A percentile compares a stretch with the other conserved stretches of the same genome.
Evolutionary conservation across 2,329 filamentous ascomycete species (phyloP).

Genomic region (Tolypocladium nubicola): DNA sequence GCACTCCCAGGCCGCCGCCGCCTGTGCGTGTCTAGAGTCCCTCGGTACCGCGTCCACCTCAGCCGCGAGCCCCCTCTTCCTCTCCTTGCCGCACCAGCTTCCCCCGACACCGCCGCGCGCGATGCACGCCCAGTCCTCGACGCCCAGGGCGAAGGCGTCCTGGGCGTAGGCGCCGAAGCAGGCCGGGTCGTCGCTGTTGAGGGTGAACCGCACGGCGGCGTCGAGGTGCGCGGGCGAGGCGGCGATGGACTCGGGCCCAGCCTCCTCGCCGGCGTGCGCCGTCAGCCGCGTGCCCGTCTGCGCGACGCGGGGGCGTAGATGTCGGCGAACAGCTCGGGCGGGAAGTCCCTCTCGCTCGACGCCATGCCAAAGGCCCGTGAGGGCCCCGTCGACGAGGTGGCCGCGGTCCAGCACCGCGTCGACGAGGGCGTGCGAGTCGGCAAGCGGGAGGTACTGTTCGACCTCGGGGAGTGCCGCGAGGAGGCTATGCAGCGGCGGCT

Average conservation of each 20-base stretch:
- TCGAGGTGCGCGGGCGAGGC: constrained; percentile 53
- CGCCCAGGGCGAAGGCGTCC: constrained; percentile 41
- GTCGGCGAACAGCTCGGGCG: constrained; percentile 49
- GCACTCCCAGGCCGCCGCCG: neutral
- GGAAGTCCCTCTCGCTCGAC: constrained; percentile 48
- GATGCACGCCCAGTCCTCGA: constrained; percentile 58
- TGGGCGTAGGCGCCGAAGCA: no score
- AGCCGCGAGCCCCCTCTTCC: constrained; percentile 33
- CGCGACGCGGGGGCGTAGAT: constrained; percentile 38
- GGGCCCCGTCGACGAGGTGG: constrained; percentile 31
- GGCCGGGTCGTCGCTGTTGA: no score
- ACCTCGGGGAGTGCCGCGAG: constrained; percentile 62
- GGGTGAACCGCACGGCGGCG: no score
- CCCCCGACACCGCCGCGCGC: constrained; percentile 50
- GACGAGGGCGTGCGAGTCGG: constrained; percentile 35
- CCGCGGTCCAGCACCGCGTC: constrained; percentile 20
- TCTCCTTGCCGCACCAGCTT: constrained; percentile 56
- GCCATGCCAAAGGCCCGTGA: constrained; percentile 57
- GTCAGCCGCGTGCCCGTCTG: constrained; percentile 50
- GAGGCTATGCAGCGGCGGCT: constrained; percentile 39
- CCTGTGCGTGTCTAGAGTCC: neutral
- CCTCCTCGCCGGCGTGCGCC: constrained; percentile 68
- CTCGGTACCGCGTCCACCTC: neutral
- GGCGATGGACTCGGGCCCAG: constrained; percentile 54
- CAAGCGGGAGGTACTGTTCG: constrained; percentile 63